A percentile compares a stretch with the other conserved stretches of the same genome.
phyloP scores from a whole-genome alignment of 1,284 basidiomycete genomes.

The Calocybe gambosa region DNA sequence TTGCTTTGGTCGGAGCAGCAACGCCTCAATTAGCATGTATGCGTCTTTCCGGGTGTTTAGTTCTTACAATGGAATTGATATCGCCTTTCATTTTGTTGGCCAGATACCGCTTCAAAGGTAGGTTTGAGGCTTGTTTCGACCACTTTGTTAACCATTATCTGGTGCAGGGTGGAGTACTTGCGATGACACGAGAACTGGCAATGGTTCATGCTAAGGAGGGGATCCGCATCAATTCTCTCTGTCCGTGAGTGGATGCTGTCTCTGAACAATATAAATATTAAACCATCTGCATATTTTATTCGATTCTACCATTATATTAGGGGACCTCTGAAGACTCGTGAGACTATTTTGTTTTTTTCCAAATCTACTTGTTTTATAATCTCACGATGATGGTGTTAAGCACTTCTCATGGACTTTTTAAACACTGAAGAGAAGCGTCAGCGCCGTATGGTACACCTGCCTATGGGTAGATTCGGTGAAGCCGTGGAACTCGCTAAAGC shows the following conservation, averaged over 20 bases:
- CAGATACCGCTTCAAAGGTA: slow-evolving; percentile 84
- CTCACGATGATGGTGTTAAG: slow-evolving; percentile 30
- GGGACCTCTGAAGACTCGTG: slow-evolving; percentile 88
- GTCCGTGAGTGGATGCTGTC: slow-evolving; percentile 66
- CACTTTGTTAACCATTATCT: slow-evolving; percentile 1
- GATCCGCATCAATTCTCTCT: slow-evolving; percentile 91
- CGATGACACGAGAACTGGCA: slow-evolving; percentile 96
- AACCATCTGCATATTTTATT: background rate
- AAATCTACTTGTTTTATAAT: background rate
- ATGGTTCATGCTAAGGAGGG: slow-evolving; percentile 97
- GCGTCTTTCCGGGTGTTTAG: slow-evolving; percentile 24
- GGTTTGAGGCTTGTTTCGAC: background rate
- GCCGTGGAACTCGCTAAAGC: slow-evolving; percentile 91
- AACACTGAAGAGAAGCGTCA: slow-evolving; percentile 96
- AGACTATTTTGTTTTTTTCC: slow-evolving; percentile 22
- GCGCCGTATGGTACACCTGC: slow-evolving; percentile 85
- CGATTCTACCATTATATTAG: slow-evolving; percentile 33
- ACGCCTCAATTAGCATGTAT: slow-evolving; percentile 93
- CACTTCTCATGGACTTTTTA: slow-evolving; percentile 96
- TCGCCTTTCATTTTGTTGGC: background rate
- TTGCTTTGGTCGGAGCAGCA: slow-evolving; percentile 89
- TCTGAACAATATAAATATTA: background rate
- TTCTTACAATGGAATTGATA: slow-evolving; percentile 6
- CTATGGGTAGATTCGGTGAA: slow-evolving; percentile 96
- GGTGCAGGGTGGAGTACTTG: slow-evolving; percentile 82